Base-by-base conservation (phyloP, 305 asterid species). In the Solanum aculeatissimum region DNA sequence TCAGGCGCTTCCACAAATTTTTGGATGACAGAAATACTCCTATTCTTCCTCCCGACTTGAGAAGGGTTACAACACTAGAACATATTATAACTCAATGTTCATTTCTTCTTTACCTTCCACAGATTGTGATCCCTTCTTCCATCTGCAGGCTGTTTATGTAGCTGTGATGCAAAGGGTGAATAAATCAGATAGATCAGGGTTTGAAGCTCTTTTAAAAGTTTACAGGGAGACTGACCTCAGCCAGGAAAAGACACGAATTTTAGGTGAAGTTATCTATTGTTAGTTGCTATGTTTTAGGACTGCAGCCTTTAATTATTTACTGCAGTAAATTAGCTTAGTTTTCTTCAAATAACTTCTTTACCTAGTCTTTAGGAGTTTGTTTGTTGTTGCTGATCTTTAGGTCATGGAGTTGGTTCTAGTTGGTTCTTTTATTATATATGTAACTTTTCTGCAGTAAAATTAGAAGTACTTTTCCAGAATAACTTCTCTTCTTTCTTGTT, bases 151-250 rank as follows among this genome's bases (percentile, higher is more conserved):
- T 15, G 98, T 93, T 82, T 95, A 94, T 89, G 92, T 95, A 80
- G 95, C 98, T 87, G 92, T 92, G 35, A 90, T 93, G 95, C 91
- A 81, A 88, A 88, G 85, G 54, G 97, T 86, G 80, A 91, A 78
- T 71, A 90, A 89, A 92, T 91, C 98, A 84, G 89, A 94, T 89
- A 93, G 94, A 91, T 93, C 90, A 70, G 92, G 92, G n/a, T 97
- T 89, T 84, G 98, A 97, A 21, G 92, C 97, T 85, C 97, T 97
- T 65, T 90, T 97, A 83, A 92, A 84, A 78, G 63, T 95, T 51
- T 97, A 97, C 80, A 87, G 97, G 86, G 99, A 93, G 91, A 88
- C 97, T 54, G 99, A 95, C 86, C 98, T 95, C 89, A 97, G 98
- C 92, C 98, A 95, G 92, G 99, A 94, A 90, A 97, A 97, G 90